Base-by-base conservation (phyloP, 2,329 filamentous ascomycete species). In the Pseudogymnoascus sp. region DNA sequence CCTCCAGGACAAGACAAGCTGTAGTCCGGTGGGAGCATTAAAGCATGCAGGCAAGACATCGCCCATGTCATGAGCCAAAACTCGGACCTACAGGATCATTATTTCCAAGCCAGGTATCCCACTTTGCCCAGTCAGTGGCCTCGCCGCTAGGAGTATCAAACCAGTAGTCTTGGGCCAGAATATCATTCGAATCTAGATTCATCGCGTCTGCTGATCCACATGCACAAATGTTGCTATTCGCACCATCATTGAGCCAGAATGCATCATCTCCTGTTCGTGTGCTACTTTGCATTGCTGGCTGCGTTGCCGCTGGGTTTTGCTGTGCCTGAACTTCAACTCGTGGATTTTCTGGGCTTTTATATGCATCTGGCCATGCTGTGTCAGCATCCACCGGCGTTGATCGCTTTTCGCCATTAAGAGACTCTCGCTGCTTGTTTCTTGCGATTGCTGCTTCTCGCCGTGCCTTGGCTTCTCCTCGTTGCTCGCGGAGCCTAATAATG, bases 21-120 rank as follows among this genome's bases (percentile, higher is more conserved):
- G 9, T 12, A 7, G 2, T 19, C 8, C 16, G 2, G 9, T 19
- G 33, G 9, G 4, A 55, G 33, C 8, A 33, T 19, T 19, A 9
- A 16, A 55, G 3, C 28, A 30, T 55, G n/a, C 5, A 19, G 19
- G 25, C 45, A 55, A 33, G n/a, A 33, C 25, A 33, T 30, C 45
- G 2, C n/a, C 28, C 28, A 41, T 23, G 19, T 59, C 60, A 52
- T 62, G 38, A 35, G 49, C 35, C 60, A 25, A 59, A 38, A 33
- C 28, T 60, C 39, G 38, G 19, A 30, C 58, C 19, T 28, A 61
- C 52, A 11, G 36, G 42, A 36, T 67, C 58, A 38, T 63, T 22
- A 55, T 66, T 62, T 12, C 60, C 65, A 63, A 70, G 64, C 69
- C 69, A 71, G 36, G 66, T 60, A 62, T 72, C 70, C 70, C 67